Evolutionary conservation across 2,329 filamentous ascomycete genomes (phyloP), one percentile per base, ranked within the genome.

Genomic region (Aspergillus amoenus): DNA sequence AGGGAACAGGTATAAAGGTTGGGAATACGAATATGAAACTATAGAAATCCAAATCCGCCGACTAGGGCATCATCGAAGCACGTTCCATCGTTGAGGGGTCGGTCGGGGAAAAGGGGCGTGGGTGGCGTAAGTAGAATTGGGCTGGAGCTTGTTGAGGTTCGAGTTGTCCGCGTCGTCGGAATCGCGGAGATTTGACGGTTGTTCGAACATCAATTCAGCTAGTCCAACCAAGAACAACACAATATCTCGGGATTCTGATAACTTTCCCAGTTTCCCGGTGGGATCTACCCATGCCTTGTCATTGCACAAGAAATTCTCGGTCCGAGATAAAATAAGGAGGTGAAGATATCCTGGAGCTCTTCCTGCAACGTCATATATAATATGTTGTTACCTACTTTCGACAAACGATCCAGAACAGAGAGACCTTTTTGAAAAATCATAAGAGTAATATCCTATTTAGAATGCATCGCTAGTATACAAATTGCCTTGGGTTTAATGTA

Each of bases 11-110:
- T 55, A 34, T 47, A 44, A 40, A 42, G 15, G 21, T 24, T 24
- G 49, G 39, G 34, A 21, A 48, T 58, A 58, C 50, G 49, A 54
- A 45, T 57, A 55, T 47, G 56, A 49, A 27, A 49, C 51, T 37
- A 53, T 39, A 52, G 51, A 49, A 39, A 40, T 32, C 11, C 34
- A 40, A 32, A 46, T 45, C 52, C 53, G 64, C 60, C 63, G 59
- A 49, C 61, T 64, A 65, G 52, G 61, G 62, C 68, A 71, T 71
- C 52, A 61, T 67, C 59, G 62, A 55, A 11, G 55, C 53, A 57
- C 48, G 52, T 57, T 53, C 50, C 67, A 70, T 68, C 62, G 47
- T 52, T 52, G 44, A 47, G 34, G 15, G 12, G 17, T 39, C 42
- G 44, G 32, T 56, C 18, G 46, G 39, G 45, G 47, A 27, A n/a